Conservation (phyloP, 148 eudicot species). For the Tetragonia tetragonoides region DNA sequence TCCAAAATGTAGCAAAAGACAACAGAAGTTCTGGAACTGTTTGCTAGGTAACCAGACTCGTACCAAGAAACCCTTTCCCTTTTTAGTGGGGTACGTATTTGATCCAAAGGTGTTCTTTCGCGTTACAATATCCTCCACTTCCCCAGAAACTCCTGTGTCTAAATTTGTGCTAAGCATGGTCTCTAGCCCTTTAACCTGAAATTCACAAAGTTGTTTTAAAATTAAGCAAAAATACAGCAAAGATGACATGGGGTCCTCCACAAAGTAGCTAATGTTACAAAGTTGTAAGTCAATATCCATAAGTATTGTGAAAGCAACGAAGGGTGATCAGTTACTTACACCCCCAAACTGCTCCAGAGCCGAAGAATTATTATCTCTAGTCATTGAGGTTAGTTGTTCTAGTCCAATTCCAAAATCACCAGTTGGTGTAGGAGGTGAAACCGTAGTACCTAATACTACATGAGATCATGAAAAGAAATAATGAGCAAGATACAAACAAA, state of each 20-base stretch:
- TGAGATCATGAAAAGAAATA: constrained; percentile 12
- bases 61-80: constrained; percentile 77
- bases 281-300: too few relatives aligned
- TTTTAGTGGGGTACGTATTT: constrained; percentile 80
- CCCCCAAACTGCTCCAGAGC: constrained; percentile 78
- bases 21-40: not conserved
- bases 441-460: constrained; percentile 50
- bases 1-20: not conserved
- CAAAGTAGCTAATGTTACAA: too few relatives aligned
- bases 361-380: constrained; percentile 57
- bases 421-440: constrained; percentile 48
- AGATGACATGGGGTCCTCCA: too few relatives aligned
- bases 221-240: not conserved
- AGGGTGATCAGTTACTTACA: constrained; percentile 40
- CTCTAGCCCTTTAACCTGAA: constrained; percentile 73
- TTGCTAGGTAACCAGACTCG: constrained; percentile 4
- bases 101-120: constrained; percentile 78
- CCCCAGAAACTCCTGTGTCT: constrained; percentile 61
- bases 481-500: not conserved
- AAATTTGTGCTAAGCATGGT: constrained; percentile 53
- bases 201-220: constrained; percentile 3
- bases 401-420: constrained; percentile 66
- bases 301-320: not conserved
- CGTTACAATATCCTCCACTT: constrained; percentile 47
- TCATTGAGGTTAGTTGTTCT: constrained; percentile 78